Evolutionary conservation across 345 rosid genomes (phyloP), one percentile per base, ranked within the genome.

Genomic region (Eutrema yunnanense): DNA sequence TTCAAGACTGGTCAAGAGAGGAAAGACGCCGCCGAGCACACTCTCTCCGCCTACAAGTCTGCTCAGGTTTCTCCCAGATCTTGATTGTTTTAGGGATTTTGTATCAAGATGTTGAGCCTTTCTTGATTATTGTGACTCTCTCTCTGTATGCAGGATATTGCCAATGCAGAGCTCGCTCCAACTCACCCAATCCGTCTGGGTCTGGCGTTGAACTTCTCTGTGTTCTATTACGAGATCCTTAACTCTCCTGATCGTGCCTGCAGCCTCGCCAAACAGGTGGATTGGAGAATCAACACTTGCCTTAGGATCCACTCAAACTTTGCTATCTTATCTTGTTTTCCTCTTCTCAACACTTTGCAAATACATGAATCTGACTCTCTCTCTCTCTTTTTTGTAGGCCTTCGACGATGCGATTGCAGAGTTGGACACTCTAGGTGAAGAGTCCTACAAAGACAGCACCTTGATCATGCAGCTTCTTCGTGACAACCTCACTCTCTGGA

Each of bases 381-480:
- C 2, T 19, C 22, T 19, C 22, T 19, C 1, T 19, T 19, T 22
- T 22, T 22, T 1, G 26, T 22, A 95, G 96, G 97, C 97, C 41
- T 91, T 95, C 59, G 99, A 95, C 55, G 99, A 95, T 64, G 97
- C 99, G 9, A 95, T 92, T 65, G 99, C 97, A 10, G 96, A 95
- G 80, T 79, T 95, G 81, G 99, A 95, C 75, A 92, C 97, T 2
- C 81, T 95, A 2, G 99, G 99, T 14, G 99, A 95, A 81, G 99
- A 95, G 72, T 95, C 99, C 4, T 95, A 95, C 88, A 95, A 92
- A 81, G 99, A 95, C 65, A 95, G 93, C 84, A 92, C 97, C 59
- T 82, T 94, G 85, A 94, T 94, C 82, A 95, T 89, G 99, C 99
- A 95, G 83, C 98, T 94, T 65, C 96, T 94, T 32, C 96, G 97